phyloP scores from a whole-genome alignment of 148 eudicot species.

The Talinum fruticosum region DNA sequence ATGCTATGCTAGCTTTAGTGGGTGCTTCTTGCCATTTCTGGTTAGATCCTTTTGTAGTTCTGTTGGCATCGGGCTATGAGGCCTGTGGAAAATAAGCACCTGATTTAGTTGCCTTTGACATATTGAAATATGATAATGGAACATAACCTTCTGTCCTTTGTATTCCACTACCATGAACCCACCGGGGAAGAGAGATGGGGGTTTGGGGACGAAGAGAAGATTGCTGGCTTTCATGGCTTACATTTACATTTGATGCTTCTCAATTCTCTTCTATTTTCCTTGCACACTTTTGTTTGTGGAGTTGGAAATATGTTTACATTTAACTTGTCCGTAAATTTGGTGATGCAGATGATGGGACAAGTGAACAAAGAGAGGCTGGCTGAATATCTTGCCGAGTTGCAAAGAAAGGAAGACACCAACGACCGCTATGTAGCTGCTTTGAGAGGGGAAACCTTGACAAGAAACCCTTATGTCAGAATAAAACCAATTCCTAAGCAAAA shows the following conservation, averaged over 20 bases:
- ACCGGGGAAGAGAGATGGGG: background rate
- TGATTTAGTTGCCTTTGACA: no score
- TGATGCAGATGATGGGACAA: constrained; percentile 86
- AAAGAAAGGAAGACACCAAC: constrained; percentile 89
- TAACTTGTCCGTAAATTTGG: constrained; percentile 12
- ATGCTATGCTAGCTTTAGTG: background rate
- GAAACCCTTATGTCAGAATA: constrained; percentile 73
- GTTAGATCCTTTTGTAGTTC: no score
- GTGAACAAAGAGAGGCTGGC: constrained; percentile 77
- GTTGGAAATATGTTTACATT: background rate
- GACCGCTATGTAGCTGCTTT: constrained; percentile 92
- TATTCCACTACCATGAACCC: background rate
- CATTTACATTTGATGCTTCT: background rate
- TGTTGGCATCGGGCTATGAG: no score
- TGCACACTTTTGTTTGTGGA: background rate
- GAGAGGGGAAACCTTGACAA: constrained; percentile 84
- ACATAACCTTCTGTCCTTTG: no score
- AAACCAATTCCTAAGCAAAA: constrained; percentile 50
- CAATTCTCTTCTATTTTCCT: background rate
- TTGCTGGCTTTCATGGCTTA: background rate
- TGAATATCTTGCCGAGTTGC: constrained; percentile 82
- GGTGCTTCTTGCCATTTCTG: no score
- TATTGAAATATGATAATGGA: no score
- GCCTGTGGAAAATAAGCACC: no score
- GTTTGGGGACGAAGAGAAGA: background rate